phyloP scores from a whole-genome alignment of 176 grass and related monocot genomes.

The Musa troglodytarum region DNA sequence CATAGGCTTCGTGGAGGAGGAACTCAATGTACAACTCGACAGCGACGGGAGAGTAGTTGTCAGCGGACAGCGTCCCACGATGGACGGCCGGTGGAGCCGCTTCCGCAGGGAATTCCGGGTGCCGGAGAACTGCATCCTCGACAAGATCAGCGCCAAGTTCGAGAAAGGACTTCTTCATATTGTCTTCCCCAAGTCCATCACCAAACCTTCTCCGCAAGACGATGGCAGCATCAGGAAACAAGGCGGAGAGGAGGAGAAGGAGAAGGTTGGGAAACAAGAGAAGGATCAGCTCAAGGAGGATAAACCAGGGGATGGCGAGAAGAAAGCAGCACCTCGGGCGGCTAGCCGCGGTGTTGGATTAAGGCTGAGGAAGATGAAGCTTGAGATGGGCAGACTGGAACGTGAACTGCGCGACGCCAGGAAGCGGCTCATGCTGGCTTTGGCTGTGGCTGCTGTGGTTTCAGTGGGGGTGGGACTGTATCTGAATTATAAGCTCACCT shows the following conservation, averaged over 20 bases:
- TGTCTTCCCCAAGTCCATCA: neutral
- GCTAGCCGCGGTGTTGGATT: too few species aligned
- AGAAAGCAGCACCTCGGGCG: neutral
- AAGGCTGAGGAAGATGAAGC: neutral
- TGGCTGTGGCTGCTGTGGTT: neutral
- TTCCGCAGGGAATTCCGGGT: conserved; percentile 2
- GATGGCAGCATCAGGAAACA: neutral
- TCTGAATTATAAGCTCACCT: neutral
- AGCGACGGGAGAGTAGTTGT: neutral
- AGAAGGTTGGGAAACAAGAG: neutral
- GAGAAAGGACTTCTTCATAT: neutral
- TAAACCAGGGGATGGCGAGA: neutral
- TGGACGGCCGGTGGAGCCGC: neutral
- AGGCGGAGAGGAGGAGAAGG: neutral
- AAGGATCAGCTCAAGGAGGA: neutral
- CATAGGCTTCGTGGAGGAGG: neutral
- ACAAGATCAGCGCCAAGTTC: neutral
- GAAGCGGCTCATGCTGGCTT: neutral
- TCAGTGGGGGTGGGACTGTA: neutral
- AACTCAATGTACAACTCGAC: neutral
- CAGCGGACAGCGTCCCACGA: neutral
- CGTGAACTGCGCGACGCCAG: neutral
- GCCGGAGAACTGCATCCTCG: neutral
- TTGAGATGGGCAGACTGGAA: neutral
- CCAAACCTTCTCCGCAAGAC: neutral